A percentile compares a stretch with the other conserved stretches of the same genome.
phyloP scores from a whole-genome alignment of 371 early-diverging fungal species.

The Amoeboradix gromovi region DNA sequence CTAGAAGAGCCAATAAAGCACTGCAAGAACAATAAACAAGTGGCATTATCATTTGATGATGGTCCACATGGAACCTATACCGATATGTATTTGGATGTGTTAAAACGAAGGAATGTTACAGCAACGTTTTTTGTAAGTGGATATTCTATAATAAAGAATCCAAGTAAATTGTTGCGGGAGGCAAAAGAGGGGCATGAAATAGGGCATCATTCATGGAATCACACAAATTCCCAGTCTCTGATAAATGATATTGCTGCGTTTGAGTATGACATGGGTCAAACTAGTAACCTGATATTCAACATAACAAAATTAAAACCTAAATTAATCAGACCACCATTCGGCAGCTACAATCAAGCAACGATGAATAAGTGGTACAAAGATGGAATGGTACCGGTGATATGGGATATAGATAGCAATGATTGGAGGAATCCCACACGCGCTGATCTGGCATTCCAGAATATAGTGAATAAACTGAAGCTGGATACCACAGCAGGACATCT shows the following conservation, averaged over 20 bases:
- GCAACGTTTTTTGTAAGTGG: not conserved
- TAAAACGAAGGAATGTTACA: not conserved
- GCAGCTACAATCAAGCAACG: not conserved
- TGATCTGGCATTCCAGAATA: not conserved
- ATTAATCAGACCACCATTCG: not conserved
- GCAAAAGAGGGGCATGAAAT: constrained; percentile 12
- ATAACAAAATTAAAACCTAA: not conserved
- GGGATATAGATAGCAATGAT: not conserved
- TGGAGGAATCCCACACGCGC: not conserved
- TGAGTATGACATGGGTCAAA: not conserved
- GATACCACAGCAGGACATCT: not conserved
- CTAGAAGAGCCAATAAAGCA: not conserved
- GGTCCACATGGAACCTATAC: constrained; percentile 1
- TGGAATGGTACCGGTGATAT: not conserved
- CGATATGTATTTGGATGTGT: not conserved
- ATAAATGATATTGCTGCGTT: not conserved
- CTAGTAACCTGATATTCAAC: not conserved
- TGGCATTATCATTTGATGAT: constrained; percentile 1
- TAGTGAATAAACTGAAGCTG: not conserved
- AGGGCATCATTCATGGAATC: constrained; percentile 20
- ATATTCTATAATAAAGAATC: not conserved
- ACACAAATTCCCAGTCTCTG: constrained; percentile 6
- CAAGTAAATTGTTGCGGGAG: not conserved
- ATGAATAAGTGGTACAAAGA: not conserved
- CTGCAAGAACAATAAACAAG: not conserved